These are phyloP conservation scores for Neofusicoccum cordaticola DNA, from an alignment of 2,329 filamentous ascomycete genomes.

Conservation along the genomic window DNA sequence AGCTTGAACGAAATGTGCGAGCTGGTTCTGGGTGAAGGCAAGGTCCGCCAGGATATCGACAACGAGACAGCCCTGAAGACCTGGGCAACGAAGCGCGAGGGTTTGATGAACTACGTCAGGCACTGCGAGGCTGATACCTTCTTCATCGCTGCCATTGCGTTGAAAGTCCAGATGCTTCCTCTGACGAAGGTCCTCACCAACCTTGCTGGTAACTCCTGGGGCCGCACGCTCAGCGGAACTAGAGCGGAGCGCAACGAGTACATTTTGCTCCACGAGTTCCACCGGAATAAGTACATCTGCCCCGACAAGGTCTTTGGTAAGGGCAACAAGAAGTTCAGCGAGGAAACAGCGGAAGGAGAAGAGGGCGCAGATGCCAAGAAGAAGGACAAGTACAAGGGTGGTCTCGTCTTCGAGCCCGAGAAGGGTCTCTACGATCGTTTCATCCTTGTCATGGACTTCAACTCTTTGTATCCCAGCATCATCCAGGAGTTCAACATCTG, in stretches of 20 bases:
- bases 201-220: conserved; percentile 96
- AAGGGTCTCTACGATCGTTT: conserved; percentile 98
- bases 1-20: conserved; percentile 97
- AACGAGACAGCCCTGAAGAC: conserved; percentile 82
- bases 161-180: conserved; percentile 87
- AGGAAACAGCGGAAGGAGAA: conserved; percentile 69
- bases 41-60: conserved; percentile 78
- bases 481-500: conserved; percentile 99
- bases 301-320: conserved; percentile 89
- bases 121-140: conserved; percentile 96
- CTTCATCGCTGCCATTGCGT: conserved; percentile 85
- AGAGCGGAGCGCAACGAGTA: conserved; percentile 98
- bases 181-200: conserved; percentile 95
- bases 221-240: conserved; percentile 89
- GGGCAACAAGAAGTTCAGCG: conserved; percentile 68
- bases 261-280: conserved; percentile 95
- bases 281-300: conserved; percentile 96
- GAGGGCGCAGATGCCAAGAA: conserved; percentile 75
- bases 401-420: conserved; percentile 96
- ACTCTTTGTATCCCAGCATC: conserved; percentile 96
- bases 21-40: conserved; percentile 73
- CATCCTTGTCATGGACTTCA: conserved; percentile 99
- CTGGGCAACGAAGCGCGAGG: conserved; percentile 79
- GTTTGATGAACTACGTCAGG: conserved; percentile 87
- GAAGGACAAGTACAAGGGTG: conserved; percentile 99